Percentiles rank a stretch among this genome's conserved stretches.
Evolutionary conservation across 1,139 yeast species (phyloP).

Genomic region (Chernovozyma sophiae-reginae): DNA sequence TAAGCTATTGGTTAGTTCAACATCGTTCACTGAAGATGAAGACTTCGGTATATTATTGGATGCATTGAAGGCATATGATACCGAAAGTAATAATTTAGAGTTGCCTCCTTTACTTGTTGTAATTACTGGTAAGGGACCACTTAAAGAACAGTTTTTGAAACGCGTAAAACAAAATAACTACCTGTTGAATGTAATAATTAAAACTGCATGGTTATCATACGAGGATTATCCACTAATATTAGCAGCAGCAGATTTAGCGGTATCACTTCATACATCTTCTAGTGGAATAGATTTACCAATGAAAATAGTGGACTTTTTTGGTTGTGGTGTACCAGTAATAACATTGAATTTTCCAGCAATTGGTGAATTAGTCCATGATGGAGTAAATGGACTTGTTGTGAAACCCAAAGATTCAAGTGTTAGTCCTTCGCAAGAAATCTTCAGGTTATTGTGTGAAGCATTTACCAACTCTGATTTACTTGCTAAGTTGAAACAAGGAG

Average conservation of each 20-base stretch:
- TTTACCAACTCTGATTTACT: constrained; percentile 37
- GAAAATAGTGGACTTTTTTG: constrained; percentile 96
- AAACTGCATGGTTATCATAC: constrained; percentile 70
- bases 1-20: constrained; percentile 72
- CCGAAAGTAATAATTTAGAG: constrained; percentile 8
- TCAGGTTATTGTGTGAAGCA: constrained; percentile 41
- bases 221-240: constrained; percentile 79
- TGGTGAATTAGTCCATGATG: constrained; percentile 51
- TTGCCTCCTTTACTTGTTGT: constrained; percentile 57
- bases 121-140: constrained; percentile 95
- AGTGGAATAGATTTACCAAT: constrained; percentile 95
- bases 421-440: constrained; percentile 44
- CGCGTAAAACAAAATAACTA: constrained; percentile 41
- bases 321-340: constrained; percentile 91
- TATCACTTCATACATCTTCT: constrained; percentile 86
- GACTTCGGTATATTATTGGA: constrained; percentile 68
- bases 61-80: constrained; percentile 62
- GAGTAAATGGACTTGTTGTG: constrained; percentile 39
- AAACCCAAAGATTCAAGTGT: constrained; percentile 42
- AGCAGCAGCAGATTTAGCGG: constrained; percentile 78
- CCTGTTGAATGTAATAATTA: constrained; percentile 47
- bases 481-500: constrained; percentile 56
- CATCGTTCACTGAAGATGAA: constrained; percentile 96
- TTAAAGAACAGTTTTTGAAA: constrained; percentile 48
- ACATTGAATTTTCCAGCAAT: constrained; percentile 74